Evolutionary conservation across 345 rosid species (phyloP).

Genomic region (Populus nigra): DNA sequence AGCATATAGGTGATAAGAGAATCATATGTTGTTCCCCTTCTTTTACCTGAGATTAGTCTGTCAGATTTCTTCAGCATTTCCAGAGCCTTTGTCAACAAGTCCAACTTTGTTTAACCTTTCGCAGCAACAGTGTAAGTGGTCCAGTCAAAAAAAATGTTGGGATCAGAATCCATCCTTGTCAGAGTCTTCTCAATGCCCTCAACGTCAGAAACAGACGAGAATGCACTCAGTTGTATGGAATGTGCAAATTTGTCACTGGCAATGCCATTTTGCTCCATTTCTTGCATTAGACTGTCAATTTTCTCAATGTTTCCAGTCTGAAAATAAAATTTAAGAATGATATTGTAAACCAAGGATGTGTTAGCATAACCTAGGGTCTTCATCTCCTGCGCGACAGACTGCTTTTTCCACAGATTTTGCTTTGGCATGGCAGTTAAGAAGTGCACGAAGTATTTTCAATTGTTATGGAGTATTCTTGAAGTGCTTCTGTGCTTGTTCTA

Average conservation of each 20-base stretch:
- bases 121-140: conserved; percentile 12
- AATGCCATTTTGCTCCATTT: conserved; percentile 35
- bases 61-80: conserved; percentile 33
- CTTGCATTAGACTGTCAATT: conserved; percentile 18
- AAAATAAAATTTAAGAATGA: conserved; percentile 29
- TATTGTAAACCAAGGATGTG: conserved; percentile 16
- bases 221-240: conserved; percentile 26
- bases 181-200: conserved; percentile 29
- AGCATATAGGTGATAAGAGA: conserved; percentile 29
- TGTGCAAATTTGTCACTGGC: conserved; percentile 14
- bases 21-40: conserved; percentile 8
- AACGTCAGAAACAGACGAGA: conserved; percentile 22
- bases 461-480: conserved; percentile 26
- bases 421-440: conserved; percentile 39
- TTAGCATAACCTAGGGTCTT: conserved; percentile 27
- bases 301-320: conserved; percentile 28
- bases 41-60: conserved; percentile 9
- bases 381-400: conserved; percentile 31
- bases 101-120: conserved; percentile 1
- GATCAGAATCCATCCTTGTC: conserved; percentile 29
- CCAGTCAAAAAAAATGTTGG: conserved; percentile 22
- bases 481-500: conserved; percentile 37
- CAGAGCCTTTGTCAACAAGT: conserved; percentile 26
- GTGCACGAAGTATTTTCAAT: conserved; percentile 24
- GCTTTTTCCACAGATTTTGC: conserved; percentile 37